Evolutionary conservation across 129 eudicot genomes (phyloP).

Genomic region (Escallonia rubra): DNA sequence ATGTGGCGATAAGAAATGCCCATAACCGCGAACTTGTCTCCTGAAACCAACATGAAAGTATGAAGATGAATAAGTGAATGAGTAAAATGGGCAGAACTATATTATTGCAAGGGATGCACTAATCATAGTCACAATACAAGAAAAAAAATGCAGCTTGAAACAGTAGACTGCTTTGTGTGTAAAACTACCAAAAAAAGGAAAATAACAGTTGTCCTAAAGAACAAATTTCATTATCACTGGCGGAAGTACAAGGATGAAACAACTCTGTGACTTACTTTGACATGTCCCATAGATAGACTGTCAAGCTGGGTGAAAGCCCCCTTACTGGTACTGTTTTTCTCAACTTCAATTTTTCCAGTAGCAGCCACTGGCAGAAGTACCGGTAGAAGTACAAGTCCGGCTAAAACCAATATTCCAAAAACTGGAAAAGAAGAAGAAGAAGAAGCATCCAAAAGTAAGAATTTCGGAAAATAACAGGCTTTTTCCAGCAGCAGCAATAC

Average conservation of each 20-base stretch:
- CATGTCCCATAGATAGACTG: slow-evolving; percentile 77
- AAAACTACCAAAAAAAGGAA: background rate
- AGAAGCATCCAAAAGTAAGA: background rate
- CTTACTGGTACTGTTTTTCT: slow-evolving; percentile 38
- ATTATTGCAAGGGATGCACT: too few relatives aligned
- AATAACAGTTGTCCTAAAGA: background rate
- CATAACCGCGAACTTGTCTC: slow-evolving; percentile 50
- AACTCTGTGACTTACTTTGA: slow-evolving; percentile 45
- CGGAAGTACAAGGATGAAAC: background rate
- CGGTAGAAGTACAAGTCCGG: slow-evolving; percentile 62
- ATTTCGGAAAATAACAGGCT: background rate
- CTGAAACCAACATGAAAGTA: slow-evolving; percentile 23
- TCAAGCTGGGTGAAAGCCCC: slow-evolving; percentile 70
- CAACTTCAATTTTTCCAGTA: slow-evolving; percentile 33
- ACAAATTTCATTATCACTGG: background rate
- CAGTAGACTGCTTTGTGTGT: too few relatives aligned
- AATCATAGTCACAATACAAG: too few relatives aligned
- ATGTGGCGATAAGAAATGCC: slow-evolving; percentile 54
- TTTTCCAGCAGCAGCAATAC: background rate
- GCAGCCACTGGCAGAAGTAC: slow-evolving; percentile 49
- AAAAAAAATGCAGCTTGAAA: background rate
- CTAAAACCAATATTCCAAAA: slow-evolving; percentile 50
- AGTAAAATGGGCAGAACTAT: background rate
- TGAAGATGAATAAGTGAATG: background rate
- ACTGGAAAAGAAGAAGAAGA: slow-evolving; percentile 42